Conservation (phyloP, 2,329 filamentous ascomycete species). For the Uncinocarpus reesii region DNA sequence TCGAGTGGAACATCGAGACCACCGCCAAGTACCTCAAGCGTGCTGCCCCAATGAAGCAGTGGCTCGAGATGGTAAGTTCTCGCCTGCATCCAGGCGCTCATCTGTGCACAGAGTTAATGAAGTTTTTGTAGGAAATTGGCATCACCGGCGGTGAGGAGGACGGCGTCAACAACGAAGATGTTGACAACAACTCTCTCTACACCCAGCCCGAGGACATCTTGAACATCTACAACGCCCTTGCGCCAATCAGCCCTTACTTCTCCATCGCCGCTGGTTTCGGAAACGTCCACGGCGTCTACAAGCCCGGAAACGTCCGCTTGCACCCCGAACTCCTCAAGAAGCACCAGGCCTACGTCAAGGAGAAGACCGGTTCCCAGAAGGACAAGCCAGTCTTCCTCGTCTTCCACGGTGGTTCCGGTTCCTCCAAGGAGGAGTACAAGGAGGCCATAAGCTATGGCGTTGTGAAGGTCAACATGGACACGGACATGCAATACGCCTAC, state of each 20-base stretch:
- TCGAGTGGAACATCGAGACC: slow-evolving; percentile 83
- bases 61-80: slow-evolving; percentile 80
- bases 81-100: background rate
- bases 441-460: slow-evolving; percentile 88
- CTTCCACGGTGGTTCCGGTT: slow-evolving; percentile 97
- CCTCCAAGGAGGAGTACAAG: slow-evolving; percentile 77
- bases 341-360: slow-evolving; percentile 86
- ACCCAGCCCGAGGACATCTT: slow-evolving; percentile 96
- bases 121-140: slow-evolving; percentile 59
- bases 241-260: slow-evolving; percentile 86
- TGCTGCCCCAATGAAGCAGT: slow-evolving; percentile 93
- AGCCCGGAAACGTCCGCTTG: slow-evolving; percentile 92
- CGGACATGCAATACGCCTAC: slow-evolving; percentile 94
- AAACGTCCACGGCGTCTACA: slow-evolving; percentile 98
- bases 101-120: background rate
- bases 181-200: slow-evolving; percentile 95
- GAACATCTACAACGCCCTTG: slow-evolving; percentile 77
- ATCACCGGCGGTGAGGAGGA: slow-evolving; percentile 98
- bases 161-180: slow-evolving; percentile 95
- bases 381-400: slow-evolving; percentile 97
- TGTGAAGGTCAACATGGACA: slow-evolving; percentile 99
- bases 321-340: slow-evolving; percentile 92
- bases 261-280: slow-evolving; percentile 97
- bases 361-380: slow-evolving; percentile 59
- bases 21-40: slow-evolving; percentile 91